Conservation (phyloP, 345 rosid genomes). For the Gossypium raimondii region DNA sequence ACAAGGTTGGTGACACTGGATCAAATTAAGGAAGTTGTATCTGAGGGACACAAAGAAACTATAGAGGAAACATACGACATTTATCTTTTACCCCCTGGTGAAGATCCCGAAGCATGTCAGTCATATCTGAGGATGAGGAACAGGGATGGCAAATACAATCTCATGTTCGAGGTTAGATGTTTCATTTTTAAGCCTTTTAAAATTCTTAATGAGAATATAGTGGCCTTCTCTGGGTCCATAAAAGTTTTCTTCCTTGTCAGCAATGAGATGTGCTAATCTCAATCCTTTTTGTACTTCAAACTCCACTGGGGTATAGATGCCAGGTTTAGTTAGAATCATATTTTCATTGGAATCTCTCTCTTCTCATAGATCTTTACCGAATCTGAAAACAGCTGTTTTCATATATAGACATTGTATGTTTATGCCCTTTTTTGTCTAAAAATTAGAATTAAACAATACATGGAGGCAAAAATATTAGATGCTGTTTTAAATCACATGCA, state of each 20-base stretch:
- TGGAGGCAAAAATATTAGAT: neutral
- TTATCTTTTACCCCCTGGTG: constrained; percentile 97
- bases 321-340: neutral
- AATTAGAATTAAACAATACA: neutral
- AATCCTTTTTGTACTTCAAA: too few relatives aligned
- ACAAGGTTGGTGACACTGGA: constrained; percentile 64
- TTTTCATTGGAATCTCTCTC: neutral
- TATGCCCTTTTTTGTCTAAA: neutral
- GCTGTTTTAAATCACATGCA: neutral
- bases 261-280: neutral
- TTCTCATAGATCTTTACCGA: neutral
- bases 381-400: neutral
- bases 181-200: constrained; percentile 12
- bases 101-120: constrained; percentile 99
- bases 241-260: neutral
- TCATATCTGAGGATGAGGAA: constrained; percentile 98
- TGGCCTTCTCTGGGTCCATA: neutral
- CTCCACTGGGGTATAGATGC: too few relatives aligned
- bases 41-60: constrained; percentile 53
- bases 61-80: constrained; percentile 96
- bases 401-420: neutral
- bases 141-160: constrained; percentile 96
- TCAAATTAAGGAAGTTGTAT: constrained; percentile 64
- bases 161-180: constrained; percentile 90
- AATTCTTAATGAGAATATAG: constrained; percentile 1